Base-by-base conservation (phyloP, 441 rosid species). In the Corymbia calophylla region DNA sequence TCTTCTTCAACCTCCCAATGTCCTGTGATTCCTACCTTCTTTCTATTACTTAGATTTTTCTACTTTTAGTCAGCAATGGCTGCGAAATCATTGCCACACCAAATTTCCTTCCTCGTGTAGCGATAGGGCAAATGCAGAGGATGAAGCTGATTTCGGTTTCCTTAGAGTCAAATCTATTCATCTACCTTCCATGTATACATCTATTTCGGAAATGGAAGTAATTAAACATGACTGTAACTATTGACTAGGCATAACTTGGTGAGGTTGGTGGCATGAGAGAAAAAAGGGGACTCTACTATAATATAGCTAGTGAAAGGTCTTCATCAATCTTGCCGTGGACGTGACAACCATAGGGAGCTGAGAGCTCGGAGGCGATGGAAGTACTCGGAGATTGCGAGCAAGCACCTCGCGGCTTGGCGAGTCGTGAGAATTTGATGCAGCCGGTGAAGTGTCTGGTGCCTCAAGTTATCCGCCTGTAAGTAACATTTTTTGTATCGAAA, bases 401-500 rank as follows among this genome's bases (percentile, higher is more conserved):
- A 89, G 91, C 99, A 94, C 86, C 98, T 93, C 14, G 99, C 99
- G 49, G 97, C 94, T 92, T 98, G 99, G 54, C 97, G 95, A 32
- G 94, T 95, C 17, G 99, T 97, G 87, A 98, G 91, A 80, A 97
- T 32, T 80, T 97, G 98, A 73, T 94, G 93, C 88, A 98, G 92
- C 80, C 97, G 94, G 86, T 95, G 98, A 56, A 98, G 66, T 27
- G 96, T 95, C 88, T 97, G 99, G 85, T 95, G 99, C 93, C 99
- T 97, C 95, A 98, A 85, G 93, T 95, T 94, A 90, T 98, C 99
- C 32, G 97, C 99, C 99, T 98, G 99, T 92, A 93, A 94, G 94
- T 94, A 84, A n/a, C 66, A 53, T 88, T 73, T 58, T 47, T 14
- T 7, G 39, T 17, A 31, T 29, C 49, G 53, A 48, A 6, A 21